phyloP scores from a whole-genome alignment of 495 filamentous ascomycete genomes.

The Xylaria nigripes region DNA sequence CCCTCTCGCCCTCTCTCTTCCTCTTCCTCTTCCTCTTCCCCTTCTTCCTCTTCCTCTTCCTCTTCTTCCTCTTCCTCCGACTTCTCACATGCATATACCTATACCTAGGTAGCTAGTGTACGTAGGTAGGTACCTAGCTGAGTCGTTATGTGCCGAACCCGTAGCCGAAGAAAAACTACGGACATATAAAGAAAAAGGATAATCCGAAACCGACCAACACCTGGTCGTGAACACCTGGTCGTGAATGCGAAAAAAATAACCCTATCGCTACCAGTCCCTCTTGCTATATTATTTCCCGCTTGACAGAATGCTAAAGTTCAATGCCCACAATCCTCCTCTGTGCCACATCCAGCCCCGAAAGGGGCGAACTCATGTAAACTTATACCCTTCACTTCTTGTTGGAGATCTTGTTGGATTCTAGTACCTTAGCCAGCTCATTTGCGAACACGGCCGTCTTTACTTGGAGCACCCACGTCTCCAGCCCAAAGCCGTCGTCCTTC shows the following conservation, averaged over 20 bases:
- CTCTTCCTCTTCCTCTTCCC: too few relatives aligned
- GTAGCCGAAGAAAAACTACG: too few relatives aligned
- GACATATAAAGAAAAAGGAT: too few relatives aligned
- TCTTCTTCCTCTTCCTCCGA: too few relatives aligned
- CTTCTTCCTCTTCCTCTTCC: too few relatives aligned
- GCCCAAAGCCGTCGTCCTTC: slow-evolving; percentile 37
- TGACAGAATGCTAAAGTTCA: neutral
- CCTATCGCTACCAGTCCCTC: neutral
- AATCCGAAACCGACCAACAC: neutral
- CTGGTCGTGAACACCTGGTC: neutral
- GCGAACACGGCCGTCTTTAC: slow-evolving; percentile 46
- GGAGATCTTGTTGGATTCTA: slow-evolving; percentile 42
- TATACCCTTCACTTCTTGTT: slow-evolving; percentile 31
- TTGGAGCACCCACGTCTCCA: slow-evolving; percentile 58
- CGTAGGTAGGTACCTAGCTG: too few relatives aligned
- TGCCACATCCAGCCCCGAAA: too few relatives aligned
- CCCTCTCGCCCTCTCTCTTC: too few relatives aligned
- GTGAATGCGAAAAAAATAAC: neutral
- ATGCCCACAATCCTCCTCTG: neutral
- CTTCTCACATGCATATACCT: too few relatives aligned
- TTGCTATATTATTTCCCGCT: neutral
- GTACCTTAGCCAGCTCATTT: slow-evolving; percentile 35
- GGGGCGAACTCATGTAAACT: too few relatives aligned
- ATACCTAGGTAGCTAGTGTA: too few relatives aligned
- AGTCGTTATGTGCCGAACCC: too few relatives aligned